These are phyloP conservation scores for Plectosphaerella plurivora DNA, from an alignment of 2,329 filamentous ascomycete genomes.

Conservation along the genomic window DNA sequence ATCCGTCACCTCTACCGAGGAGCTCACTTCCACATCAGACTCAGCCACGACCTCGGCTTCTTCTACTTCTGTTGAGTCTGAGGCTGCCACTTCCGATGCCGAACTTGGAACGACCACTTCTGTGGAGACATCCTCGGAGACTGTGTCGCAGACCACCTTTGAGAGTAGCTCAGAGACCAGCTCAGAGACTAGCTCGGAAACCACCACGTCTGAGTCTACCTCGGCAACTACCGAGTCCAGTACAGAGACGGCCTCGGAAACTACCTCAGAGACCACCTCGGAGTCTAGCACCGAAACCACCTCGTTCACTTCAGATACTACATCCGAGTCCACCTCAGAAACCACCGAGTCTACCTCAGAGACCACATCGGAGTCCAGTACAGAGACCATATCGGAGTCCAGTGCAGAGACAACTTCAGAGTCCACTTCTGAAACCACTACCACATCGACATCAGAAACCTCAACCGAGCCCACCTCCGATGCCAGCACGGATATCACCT, in stretches of 20 bases:
- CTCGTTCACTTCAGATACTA: background rate
- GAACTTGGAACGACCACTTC: too few relatives aligned
- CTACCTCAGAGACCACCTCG: too few relatives aligned
- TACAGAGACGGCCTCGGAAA: too few relatives aligned
- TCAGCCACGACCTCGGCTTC: too few relatives aligned
- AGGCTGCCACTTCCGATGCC: too few relatives aligned
- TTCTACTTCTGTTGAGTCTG: too few relatives aligned
- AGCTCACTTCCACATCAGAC: too few relatives aligned
- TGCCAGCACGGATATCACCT: background rate
- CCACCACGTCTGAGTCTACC: background rate
- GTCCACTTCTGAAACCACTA: background rate
- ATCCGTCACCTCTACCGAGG: too few relatives aligned
- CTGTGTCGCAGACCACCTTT: too few relatives aligned
- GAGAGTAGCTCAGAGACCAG: background rate
- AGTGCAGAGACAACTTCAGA: too few relatives aligned
- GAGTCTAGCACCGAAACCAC: background rate
- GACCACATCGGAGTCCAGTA: background rate
- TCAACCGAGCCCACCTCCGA: background rate
- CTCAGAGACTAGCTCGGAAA: background rate
- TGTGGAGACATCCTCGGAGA: too few relatives aligned
- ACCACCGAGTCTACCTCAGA: background rate
- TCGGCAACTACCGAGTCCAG: background rate
- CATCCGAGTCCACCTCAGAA: background rate
- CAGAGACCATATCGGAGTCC: background rate
- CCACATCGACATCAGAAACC: background rate